Conservation (phyloP, 1,284 basidiomycete genomes). For the Coriolopsis trogii region DNA sequence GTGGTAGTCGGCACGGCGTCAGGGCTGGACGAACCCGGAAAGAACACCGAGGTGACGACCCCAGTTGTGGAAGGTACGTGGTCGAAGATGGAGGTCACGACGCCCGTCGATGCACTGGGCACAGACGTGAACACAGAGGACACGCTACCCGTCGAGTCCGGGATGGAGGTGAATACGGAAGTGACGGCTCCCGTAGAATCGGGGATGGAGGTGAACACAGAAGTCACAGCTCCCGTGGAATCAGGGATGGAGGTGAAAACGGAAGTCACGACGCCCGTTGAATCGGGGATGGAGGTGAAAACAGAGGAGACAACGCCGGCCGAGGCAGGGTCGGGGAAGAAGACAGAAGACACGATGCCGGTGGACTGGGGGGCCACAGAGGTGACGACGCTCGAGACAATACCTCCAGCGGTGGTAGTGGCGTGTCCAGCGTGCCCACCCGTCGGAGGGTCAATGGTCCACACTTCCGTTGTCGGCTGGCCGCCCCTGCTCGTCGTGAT, state of each 20-base stretch:
- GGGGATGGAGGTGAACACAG: neutral
- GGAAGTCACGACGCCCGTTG: neutral
- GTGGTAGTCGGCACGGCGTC: too few species aligned
- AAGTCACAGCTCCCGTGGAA: neutral
- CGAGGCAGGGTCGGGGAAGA: neutral
- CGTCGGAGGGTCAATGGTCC: neutral
- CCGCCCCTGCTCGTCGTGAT: neutral
- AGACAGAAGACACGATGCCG: neutral
- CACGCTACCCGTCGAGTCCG: neutral
- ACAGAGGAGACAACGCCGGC: neutral
- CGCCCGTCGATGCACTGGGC: neutral
- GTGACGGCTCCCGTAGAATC: neutral
- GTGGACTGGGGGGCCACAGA: too few species aligned
- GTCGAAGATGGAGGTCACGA: neutral
- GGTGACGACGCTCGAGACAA: neutral
- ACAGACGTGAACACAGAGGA: neutral
- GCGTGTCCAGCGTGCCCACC: neutral
- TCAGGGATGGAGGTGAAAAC: neutral
- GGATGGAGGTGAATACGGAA: neutral
- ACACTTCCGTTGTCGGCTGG: neutral
- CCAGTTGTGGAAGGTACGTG: neutral
- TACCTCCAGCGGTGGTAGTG: neutral
- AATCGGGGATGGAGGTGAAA: neutral
- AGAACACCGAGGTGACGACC: neutral
- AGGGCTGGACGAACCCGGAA: too few species aligned